Percentiles rank a stretch among this genome's conserved stretches.
Conservation (phyloP, 78 protist species). For the Tieghemostelium lacteum region DNA sequence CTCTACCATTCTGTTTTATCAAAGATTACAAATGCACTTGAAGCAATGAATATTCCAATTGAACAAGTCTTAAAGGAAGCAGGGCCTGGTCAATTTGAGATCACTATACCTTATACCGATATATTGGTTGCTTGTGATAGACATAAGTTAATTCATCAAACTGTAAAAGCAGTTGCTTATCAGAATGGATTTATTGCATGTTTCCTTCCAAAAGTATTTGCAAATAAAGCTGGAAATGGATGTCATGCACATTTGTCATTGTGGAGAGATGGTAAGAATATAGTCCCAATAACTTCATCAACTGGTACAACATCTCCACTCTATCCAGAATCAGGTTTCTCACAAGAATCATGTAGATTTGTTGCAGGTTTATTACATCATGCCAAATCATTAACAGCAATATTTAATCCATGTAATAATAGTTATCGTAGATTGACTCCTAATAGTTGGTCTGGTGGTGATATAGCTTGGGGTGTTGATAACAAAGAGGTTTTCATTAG, state of each 20-base stretch:
- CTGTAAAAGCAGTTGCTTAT: constrained; percentile 15
- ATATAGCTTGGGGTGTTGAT: constrained; percentile 46
- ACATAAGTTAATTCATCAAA: constrained; percentile 24
- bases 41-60: constrained; percentile 14
- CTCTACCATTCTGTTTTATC: not conserved
- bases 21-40: constrained; percentile 4
- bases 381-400: constrained; percentile 22
- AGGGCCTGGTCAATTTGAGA: constrained; percentile 61
- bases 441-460: constrained; percentile 33
- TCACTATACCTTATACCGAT: constrained; percentile 19
- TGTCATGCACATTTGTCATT: constrained; percentile 62
- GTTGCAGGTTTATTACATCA: constrained; percentile 36
- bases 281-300: not conserved
- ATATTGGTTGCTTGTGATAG: constrained; percentile 60
- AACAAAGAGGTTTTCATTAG: constrained; percentile 52
- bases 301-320: no score
- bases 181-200: constrained; percentile 29
- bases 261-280: not conserved
- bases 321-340: constrained; percentile 16
- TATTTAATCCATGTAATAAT: constrained; percentile 5
- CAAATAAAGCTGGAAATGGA: not conserved
- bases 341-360: not conserved
- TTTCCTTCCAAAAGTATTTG: constrained; percentile 31
- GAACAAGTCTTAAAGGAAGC: constrained; percentile 44
- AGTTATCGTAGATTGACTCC: constrained; percentile 22